phyloP scores from a whole-genome alignment of 2,329 filamentous ascomycete genomes.

The Anthostomella pinea region DNA sequence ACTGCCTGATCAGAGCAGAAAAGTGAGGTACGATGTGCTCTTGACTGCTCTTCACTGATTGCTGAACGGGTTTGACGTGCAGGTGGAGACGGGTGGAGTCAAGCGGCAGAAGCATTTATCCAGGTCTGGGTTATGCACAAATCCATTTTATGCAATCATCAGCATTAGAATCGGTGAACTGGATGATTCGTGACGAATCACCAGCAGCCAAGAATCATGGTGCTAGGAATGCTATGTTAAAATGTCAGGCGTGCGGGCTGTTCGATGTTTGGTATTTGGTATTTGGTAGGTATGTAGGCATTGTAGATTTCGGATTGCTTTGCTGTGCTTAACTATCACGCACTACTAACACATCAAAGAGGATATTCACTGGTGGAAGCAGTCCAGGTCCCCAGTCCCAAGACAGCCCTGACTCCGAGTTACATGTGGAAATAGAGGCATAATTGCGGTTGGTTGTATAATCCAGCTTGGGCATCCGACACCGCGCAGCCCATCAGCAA shows the following conservation, averaged over 20 bases:
- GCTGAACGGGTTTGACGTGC: slow-evolving; percentile 17
- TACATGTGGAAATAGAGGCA: slow-evolving; percentile 28
- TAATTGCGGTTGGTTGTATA: slow-evolving; percentile 13
- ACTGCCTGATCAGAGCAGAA: neutral
- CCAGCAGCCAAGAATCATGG: too few species aligned
- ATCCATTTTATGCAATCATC: too few species aligned
- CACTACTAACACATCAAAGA: slow-evolving; percentile 22
- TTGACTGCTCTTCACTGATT: too few species aligned
- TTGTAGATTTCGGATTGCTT: neutral
- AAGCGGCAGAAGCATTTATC: neutral
- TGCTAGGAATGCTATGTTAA: too few species aligned
- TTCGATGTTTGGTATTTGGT: too few species aligned
- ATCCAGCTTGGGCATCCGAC: slow-evolving; percentile 10
- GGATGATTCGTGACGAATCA: too few species aligned
- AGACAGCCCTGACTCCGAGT: slow-evolving; percentile 13
- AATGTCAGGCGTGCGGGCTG: too few species aligned
- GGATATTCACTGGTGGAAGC: slow-evolving; percentile 19
- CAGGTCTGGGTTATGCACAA: too few species aligned
- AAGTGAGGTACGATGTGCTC: neutral
- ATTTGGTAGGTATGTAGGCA: neutral
- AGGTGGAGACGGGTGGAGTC: slow-evolving; percentile 6
- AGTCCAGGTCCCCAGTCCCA: slow-evolving; percentile 20
- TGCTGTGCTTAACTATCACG: slow-evolving; percentile 6
- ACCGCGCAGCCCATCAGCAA: slow-evolving; percentile 54
- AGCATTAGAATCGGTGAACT: too few species aligned